phyloP scores from a whole-genome alignment of 306 rosid species.

The Prunus mume region DNA sequence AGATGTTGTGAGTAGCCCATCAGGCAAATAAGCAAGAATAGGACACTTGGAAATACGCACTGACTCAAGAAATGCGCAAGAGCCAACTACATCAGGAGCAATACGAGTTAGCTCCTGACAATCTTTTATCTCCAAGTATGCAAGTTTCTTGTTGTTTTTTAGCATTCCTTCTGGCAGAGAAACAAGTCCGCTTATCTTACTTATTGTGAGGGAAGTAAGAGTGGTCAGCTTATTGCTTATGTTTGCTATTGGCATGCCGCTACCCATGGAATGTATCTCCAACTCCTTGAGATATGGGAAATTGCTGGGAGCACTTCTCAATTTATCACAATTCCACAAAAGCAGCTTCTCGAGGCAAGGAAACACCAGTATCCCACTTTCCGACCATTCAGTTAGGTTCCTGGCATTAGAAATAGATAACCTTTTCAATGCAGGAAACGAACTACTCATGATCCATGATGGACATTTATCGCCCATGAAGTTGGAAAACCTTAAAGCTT shows the following conservation, averaged over 20 bases:
- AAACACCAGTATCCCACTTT: too few relatives aligned
- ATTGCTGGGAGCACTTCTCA: neutral
- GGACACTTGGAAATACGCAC: fast-evolving
- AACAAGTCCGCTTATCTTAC: fast-evolving
- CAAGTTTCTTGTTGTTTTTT: neutral
- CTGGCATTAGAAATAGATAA: fast-evolving
- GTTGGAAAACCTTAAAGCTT: fast-evolving
- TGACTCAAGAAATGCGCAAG: neutral
- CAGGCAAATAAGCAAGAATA: neutral
- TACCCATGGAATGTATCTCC: fast-evolving
- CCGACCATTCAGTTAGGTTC: too few relatives aligned
- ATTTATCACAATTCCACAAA: fast-evolving
- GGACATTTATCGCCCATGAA: too few relatives aligned
- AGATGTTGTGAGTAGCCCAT: neutral
- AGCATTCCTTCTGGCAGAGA: neutral
- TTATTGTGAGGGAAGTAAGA: neutral
- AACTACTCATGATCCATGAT: too few relatives aligned
- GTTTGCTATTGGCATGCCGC: neutral
- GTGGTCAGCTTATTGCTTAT: neutral
- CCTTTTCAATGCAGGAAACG: too few relatives aligned
- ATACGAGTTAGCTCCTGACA: neutral
- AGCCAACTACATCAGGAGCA: neutral
- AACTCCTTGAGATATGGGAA: neutral
- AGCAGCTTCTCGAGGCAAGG: fast-evolving
- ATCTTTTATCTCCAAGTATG: neutral